Evolutionary conservation across 2,329 filamentous ascomycete species (phyloP).

Genomic region (Aspergillus amoenus): DNA sequence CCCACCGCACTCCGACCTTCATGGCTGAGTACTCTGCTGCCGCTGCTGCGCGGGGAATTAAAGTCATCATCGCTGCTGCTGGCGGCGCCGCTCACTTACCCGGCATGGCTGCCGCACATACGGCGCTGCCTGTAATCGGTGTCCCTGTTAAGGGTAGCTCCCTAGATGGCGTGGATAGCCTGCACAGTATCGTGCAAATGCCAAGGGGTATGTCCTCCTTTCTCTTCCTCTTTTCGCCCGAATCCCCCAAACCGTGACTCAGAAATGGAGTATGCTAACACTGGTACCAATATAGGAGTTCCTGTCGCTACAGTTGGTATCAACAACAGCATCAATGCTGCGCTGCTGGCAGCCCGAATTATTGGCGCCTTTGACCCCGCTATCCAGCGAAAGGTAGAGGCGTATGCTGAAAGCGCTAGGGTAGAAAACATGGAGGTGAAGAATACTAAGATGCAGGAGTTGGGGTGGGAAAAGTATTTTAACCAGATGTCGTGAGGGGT

Average conservation of each 20-base stretch:
- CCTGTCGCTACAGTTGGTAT: conserved; percentile 76
- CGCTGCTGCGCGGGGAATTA: conserved; percentile 65
- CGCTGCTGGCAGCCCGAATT: conserved; percentile 68
- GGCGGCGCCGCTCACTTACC: conserved; percentile 72
- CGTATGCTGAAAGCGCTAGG: conserved; percentile 43
- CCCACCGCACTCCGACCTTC: conserved; percentile 67
- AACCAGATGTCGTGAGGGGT: conserved; percentile 39
- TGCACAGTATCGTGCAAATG: conserved; percentile 77
- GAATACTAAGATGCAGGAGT: conserved; percentile 42
- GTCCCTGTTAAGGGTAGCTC: conserved; percentile 74
- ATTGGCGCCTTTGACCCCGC: conserved; percentile 53
- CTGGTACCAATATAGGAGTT: conserved; percentile 52
- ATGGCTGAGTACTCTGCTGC: conserved; percentile 68
- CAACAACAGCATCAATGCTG: conserved; percentile 78
- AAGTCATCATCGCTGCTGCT: conserved; percentile 73
- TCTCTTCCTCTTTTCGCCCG: background rate
- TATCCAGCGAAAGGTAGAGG: conserved; percentile 44
- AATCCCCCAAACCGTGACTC: background rate
- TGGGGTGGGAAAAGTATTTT: conserved; percentile 47
- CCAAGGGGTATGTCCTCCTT: conserved; percentile 51
- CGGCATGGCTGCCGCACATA: conserved; percentile 73
- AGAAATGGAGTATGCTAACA: background rate
- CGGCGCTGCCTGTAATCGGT: conserved; percentile 71
- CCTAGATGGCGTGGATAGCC: conserved; percentile 69
- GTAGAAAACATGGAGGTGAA: conserved; percentile 45